Evolutionary conservation across 2,329 filamentous ascomycete genomes (phyloP), one percentile per base, ranked within the genome.

Genomic region (Cladosporium sp.): DNA sequence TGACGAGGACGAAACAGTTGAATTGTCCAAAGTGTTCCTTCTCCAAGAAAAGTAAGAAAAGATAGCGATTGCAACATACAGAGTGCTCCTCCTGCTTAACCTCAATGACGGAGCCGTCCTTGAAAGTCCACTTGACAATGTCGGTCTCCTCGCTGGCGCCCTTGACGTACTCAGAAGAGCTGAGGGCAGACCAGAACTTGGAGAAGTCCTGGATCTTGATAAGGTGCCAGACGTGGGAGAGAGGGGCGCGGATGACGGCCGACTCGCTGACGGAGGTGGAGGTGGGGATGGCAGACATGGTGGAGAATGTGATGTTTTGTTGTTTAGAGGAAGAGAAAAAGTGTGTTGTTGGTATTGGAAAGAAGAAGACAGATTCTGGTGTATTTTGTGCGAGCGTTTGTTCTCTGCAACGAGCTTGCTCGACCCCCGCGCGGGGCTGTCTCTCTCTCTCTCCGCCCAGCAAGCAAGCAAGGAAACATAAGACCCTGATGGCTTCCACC

Each of bases 51-150:
- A 21, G 16, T n/a, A 6, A 6, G 5, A 8, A 32, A 39, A 18
- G 7, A 18, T 6, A 43, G 11, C 8, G 26, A 58, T 25, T 23
- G 11, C 36, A n/a, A 77, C 84, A 67, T 78, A 89, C 87, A 70
- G 86, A 89, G 79, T 91, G 88, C 81, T 90, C 89, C 79, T 91
- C 89, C 80, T 89, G 88, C 86, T 91, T 91, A 70, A 91, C 86
- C 76, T 91, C 88, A 23, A 90, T 79, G 64, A 86, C 83, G 30
- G 85, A 87, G 58, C 88, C 88, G 72, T 91, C 89, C 76, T 88
- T 87, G 82, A 91, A 91, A 23, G 83, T 85, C 89, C 89, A 91
- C 76, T 85, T 84, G 73, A 90, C 84, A 65, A 91, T 79, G 71
- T 91, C 88, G 53, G 88, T 86, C 78, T 91, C 88, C 43, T 80